Evolutionary conservation across 1,284 basidiomycete species (phyloP), one percentile per base, ranked within the genome.

Genomic region (Erythrobasidium hasegawianum): DNA sequence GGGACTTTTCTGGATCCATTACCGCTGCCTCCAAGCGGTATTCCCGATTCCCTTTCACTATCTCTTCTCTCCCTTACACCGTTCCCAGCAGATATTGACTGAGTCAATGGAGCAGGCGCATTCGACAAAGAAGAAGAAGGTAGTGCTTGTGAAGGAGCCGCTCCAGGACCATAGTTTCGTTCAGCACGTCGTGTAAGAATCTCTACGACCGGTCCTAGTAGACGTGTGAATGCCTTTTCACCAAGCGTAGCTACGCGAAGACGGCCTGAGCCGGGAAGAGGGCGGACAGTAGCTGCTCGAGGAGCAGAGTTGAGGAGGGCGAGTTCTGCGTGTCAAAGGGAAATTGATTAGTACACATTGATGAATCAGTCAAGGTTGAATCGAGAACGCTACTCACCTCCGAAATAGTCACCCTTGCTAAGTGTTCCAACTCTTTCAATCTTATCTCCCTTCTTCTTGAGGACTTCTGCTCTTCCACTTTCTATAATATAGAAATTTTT

Each of bases 401-500:
- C 95, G 81, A 98, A 98, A 83, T 97, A 98, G 78, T 98, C 94
- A 13, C 95, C 95, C 74, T 92, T 90, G 72, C 82, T 83, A 58
- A 91, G 83, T 64, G 81, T 83, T 16, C 88, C 89, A 11, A 97
- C 89, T 22, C 86, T 81, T 70, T 89, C 87, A 57, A 81, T 80
- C 68, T 80, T 77, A 57, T 84, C 81, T 0, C 86, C 86, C 70
- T 86, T 83, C 47, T 79, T 80, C 81, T 97, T 96, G 65, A 88
- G 88, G 2, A 93, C 93, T 64, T 87, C 81, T 1, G 94, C 95
- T 69, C 88, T 84, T 20, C 95, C 95, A 71, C 90, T 89, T 76
- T 97, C 93, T 60, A 98, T 86, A 71, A 98, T 90, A 82, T 93
- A 98, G 80, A 98, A 98, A 58, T 92, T 93, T 73, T 95, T 90